Percentiles rank a stretch among this genome's conserved stretches.
Conservation (phyloP, 2,329 filamentous ascomycete genomes). For the Penicillium fuscoglaucum region DNA sequence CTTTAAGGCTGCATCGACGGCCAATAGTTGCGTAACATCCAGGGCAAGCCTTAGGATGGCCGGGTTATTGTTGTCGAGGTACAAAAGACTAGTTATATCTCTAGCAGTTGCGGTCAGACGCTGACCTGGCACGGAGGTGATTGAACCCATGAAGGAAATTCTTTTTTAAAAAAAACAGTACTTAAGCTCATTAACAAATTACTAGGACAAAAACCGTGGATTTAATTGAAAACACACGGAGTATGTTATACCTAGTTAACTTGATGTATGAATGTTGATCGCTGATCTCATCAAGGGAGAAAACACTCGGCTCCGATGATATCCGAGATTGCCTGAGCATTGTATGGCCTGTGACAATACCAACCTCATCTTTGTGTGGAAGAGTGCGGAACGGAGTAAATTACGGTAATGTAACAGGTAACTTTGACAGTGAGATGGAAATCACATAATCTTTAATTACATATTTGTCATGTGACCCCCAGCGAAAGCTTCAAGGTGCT, state of each 20-base stretch:
- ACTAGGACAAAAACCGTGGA: neutral
- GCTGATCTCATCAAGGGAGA: conserved; percentile 4
- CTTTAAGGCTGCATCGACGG: too few species aligned
- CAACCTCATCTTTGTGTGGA: neutral
- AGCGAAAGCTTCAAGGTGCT: neutral
- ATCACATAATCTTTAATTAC: neutral
- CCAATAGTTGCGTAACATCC: too few species aligned
- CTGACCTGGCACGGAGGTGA: too few species aligned
- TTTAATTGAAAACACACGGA: neutral
- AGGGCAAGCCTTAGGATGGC: too few species aligned
- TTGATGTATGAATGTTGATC: neutral
- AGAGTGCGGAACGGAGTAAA: neutral
- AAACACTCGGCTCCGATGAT: conserved; percentile 16
- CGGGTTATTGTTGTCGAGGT: too few species aligned
- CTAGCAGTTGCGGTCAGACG: too few species aligned
- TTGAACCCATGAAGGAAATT: too few species aligned
- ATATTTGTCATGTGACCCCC: neutral
- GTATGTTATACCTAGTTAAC: too few species aligned
- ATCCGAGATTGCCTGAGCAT: conserved; percentile 18
- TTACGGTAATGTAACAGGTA: neutral
- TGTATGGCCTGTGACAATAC: conserved; percentile 1
- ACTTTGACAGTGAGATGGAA: neutral
- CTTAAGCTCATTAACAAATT: neutral
- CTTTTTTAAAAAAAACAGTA: too few species aligned
- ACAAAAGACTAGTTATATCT: too few species aligned